Base-by-base conservation (phyloP, 306 rosid genomes). In the Spatholobus suberectus region DNA sequence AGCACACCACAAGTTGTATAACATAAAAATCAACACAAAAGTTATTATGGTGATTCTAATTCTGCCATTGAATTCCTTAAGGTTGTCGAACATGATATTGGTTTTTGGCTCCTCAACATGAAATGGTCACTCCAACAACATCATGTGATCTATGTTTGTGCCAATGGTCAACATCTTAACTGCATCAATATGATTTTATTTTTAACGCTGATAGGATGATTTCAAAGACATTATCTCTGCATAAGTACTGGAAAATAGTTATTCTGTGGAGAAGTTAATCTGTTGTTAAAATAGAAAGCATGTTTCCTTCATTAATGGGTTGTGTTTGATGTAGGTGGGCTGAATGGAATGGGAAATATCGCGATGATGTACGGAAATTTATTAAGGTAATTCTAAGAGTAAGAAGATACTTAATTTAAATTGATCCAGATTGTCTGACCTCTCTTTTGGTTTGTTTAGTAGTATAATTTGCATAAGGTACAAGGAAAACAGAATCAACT, bases 341-440 rank as follows among this genome's bases (percentile, higher is more conserved):
- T 23, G 99, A 96, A 91, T 96, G 99, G 99, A 96, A 96, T 81
- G 99, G 96, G 38, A 92, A 68, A 69, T 96, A 89, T 80, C 99
- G 99, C 62, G 99, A 96, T 82, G 99, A 96, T 73, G 17, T 96
- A 12, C 83, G 99, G 75, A 92, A 85, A 91, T 96, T 92, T 83
- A 92, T 94, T 73, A 96, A 94, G 99, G 99, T 94, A 85, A 83
- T 83, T 54, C 44, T 73, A 44, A 52, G 59, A 75, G 41, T 61
- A 70, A 32, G 70, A 46, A 82, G 5, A 51, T 74, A 4, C 55
- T 26, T n/a, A 18, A 20, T 59, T 27, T 73, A 70, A 38, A 26
- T 65, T 41, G 34, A 29, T 65, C 75, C 35, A 18, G 21, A 80
- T 68, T 57, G 24, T 46, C 23, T 63, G 18, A 54, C 32, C 78